phyloP scores from a whole-genome alignment of 1,139 yeast genomes.

The Yamadazyma dendronema region DNA sequence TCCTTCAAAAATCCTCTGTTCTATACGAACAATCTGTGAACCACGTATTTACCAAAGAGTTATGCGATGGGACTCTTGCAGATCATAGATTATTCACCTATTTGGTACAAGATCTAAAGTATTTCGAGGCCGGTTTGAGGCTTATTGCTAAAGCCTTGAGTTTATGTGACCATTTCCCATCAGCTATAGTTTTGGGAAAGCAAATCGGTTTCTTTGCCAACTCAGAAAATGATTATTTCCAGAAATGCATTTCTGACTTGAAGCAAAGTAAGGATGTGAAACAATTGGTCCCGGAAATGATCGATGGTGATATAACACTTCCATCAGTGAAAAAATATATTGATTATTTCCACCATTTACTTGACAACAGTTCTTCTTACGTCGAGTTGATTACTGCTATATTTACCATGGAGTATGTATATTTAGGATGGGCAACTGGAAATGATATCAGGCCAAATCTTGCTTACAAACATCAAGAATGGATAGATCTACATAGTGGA shows the following conservation, averaged over 20 bases:
- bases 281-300: constrained; percentile 20
- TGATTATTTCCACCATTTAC: constrained; percentile 29
- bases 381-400: constrained; percentile 44
- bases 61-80: constrained; percentile 45
- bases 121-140: constrained; percentile 42
- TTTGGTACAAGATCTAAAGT: constrained; percentile 48
- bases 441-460: constrained; percentile 26
- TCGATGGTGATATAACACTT: constrained; percentile 16
- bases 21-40: constrained; percentile 28
- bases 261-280: constrained; percentile 17
- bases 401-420: constrained; percentile 51
- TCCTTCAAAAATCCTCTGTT: constrained; percentile 22
- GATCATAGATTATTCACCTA: constrained; percentile 43
- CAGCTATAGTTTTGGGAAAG: constrained; percentile 41
- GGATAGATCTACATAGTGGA: constrained; percentile 54
- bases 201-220: constrained; percentile 51
- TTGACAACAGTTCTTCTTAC: constrained; percentile 30
- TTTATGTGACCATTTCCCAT: constrained; percentile 35
- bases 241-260: constrained; percentile 30
- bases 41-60: constrained; percentile 45
- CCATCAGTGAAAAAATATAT: constrained; percentile 41
- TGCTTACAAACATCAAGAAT: constrained; percentile 46
- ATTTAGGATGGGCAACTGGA: constrained; percentile 50
- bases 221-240: constrained; percentile 51
- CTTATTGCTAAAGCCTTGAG: constrained; percentile 46